Base-by-base conservation (phyloP, 805 yeast genomes). In the Ogataea parapolymorpha region DNA sequence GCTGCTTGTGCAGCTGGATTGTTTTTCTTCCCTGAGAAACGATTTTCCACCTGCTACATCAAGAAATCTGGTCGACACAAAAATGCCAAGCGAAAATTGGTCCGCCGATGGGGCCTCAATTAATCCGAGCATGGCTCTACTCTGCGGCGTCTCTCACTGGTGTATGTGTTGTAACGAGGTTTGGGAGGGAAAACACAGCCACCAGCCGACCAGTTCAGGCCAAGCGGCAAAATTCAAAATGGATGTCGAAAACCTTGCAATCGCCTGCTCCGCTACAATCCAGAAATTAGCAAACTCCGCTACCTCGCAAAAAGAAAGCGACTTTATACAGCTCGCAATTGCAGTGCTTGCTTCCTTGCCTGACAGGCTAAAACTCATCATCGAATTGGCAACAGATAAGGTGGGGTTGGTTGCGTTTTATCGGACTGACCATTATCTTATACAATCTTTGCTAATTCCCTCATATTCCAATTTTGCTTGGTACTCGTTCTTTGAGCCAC, bases 1-100 rank as follows among this genome's bases (percentile, higher is more conserved):
- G 84, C 78, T 76, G 25, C 74, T 80, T 5, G 77, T 78, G 44
- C 76, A 77, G 20, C 58, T 80, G 45, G 86, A 80, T 55, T 70
- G 76, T 3, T 65, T 74, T 44, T 72, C 77, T 7, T 70, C 82
- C 26, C 71, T 77, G 44, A 75, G 75, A 46, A 73, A 71, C 37
- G 70, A 78, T 51, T 56, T 74, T 18, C 72, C 78, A 0, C 84
- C 84, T 1, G 65, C 74, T 26, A 74, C 80, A 44, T 62, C 65
- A 42, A 59, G 65, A 28, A 74, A 70, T 39, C 81, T 77, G 48
- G 75, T 72, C 53, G 80, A 78, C 48, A 80, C 80, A 0, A 59
- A 72, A 15, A 55, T 75, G 48, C 82, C 83, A 0, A 72, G 66
- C 23, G 81, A 65, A n/a, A n/a, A 25, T 12, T 25, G n/a, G 27